Evolutionary conservation across 73 alveolate species (phyloP).

Genomic region (Paraurostyla sp.): DNA sequence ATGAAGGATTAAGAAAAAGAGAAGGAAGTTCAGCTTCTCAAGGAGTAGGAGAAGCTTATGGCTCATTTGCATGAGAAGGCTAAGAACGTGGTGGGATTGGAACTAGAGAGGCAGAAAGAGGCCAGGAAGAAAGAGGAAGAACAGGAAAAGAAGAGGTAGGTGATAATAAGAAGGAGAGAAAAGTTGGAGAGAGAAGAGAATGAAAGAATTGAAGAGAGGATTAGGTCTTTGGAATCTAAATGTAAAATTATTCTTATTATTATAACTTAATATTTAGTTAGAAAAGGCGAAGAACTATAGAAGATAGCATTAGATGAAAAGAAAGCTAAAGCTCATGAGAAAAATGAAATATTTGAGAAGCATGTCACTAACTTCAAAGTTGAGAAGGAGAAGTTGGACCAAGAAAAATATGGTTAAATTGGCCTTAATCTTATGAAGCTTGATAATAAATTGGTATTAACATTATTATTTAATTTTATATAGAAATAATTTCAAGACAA

Average conservation of each 20-base stretch:
- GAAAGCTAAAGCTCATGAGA: conserved; percentile 24
- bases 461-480: background rate
- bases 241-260: background rate
- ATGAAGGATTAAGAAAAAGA: background rate
- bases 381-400: conserved; percentile 10
- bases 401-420: conserved; percentile 27
- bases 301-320: background rate
- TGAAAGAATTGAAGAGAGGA: conserved; percentile 11
- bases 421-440: conserved; percentile 21
- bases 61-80: conserved; percentile 11
- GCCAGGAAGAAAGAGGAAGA: conserved; percentile 25
- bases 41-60: conserved; percentile 11
- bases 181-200: background rate
- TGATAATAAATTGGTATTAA: background rate
- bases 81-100: background rate
- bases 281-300: conserved; percentile 2
- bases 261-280: background rate
- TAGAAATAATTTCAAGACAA: conserved; percentile 38
- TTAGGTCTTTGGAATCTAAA: background rate
- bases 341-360: conserved; percentile 10
- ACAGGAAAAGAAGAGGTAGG: background rate
- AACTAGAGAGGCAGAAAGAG: conserved; percentile 21
- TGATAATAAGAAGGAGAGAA: background rate
- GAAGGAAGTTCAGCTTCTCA: background rate
- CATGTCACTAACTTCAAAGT: background rate